phyloP scores from a whole-genome alignment of 163 green algal genomes.

The Trebouxiophyceae sp. region DNA sequence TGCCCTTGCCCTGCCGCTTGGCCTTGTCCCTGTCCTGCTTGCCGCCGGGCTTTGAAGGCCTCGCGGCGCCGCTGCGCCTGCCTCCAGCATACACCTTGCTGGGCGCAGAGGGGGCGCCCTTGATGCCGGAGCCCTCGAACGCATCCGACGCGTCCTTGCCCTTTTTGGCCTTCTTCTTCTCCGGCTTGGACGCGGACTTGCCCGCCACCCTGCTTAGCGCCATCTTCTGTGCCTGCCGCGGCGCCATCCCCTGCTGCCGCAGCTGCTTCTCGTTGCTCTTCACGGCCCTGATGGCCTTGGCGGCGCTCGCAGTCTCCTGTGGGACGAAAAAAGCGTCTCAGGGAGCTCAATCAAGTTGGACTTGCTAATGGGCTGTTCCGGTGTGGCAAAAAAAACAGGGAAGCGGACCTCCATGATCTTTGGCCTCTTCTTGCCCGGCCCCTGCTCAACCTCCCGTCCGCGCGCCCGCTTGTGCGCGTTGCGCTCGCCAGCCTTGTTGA shows the following conservation, averaged over 20 bases:
- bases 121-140: neutral
- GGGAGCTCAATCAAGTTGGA: neutral
- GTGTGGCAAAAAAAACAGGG: neutral
- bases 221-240: constrained; percentile 41
- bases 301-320: constrained; percentile 36
- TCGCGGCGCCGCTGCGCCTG: constrained; percentile 19
- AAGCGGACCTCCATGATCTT: neutral
- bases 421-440: neutral
- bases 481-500: neutral
- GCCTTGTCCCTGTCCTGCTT: constrained; percentile 51
- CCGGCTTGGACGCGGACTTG: constrained; percentile 23
- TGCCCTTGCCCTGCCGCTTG: constrained; percentile 61
- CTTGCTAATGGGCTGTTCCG: no score
- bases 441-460: neutral
- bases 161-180: constrained; percentile 25
- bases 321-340: neutral
- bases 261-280: constrained; percentile 55
- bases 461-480: constrained; percentile 13
- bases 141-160: constrained; percentile 1
- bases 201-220: constrained; percentile 35
- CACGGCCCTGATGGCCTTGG: constrained; percentile 27
- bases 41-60: constrained; percentile 12
- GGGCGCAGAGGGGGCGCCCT: neutral
- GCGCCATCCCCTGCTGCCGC: constrained; percentile 48
- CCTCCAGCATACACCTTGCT: constrained; percentile 44